phyloP scores from a whole-genome alignment of 2,329 filamentous ascomycete species.

The Trichoderma sp. region DNA sequence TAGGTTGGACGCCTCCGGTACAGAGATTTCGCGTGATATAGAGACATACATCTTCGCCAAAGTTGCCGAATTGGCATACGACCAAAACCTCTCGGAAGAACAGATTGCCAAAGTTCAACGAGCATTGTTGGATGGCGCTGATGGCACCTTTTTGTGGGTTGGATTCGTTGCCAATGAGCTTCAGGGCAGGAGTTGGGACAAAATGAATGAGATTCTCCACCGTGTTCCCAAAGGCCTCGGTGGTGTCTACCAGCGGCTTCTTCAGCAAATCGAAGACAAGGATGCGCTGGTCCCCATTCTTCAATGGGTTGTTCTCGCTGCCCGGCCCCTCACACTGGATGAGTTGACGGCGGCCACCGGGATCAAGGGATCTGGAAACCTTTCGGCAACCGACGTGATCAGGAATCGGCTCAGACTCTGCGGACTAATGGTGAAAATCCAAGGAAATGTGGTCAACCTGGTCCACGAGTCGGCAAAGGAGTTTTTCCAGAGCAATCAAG shows the following conservation, averaged over 20 bases:
- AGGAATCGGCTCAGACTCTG: not conserved
- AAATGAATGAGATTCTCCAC: slow-evolving; percentile 1
- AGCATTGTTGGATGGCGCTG: not conserved
- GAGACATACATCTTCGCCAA: slow-evolving; percentile 1
- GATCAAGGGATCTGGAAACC: not conserved
- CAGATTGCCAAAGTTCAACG: not conserved
- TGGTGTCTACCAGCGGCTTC: slow-evolving; percentile 2
- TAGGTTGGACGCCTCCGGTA: not conserved
- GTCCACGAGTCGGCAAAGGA: slow-evolving; percentile 8
- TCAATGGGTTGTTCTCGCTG: slow-evolving; percentile 12
- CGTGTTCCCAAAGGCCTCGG: slow-evolving; percentile 1
- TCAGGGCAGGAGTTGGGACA: slow-evolving; percentile 11
- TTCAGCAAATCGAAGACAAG: not conserved
- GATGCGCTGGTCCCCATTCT: slow-evolving; percentile 3
- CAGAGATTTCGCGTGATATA: not conserved
- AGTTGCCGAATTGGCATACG: not conserved
- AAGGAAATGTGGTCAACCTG: not conserved
- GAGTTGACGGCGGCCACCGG: slow-evolving; percentile 2
- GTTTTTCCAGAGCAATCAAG: slow-evolving; percentile 11
- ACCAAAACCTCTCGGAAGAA: not conserved
- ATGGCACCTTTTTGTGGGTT: slow-evolving; percentile 13
- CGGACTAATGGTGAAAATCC: not conserved
- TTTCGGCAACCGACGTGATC: not conserved
- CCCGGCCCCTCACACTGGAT: not conserved
- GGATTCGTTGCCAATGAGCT: slow-evolving; percentile 14